Conservation (phyloP, 1,284 basidiomycete genomes). For the Ceratobasidium theobromae region DNA sequence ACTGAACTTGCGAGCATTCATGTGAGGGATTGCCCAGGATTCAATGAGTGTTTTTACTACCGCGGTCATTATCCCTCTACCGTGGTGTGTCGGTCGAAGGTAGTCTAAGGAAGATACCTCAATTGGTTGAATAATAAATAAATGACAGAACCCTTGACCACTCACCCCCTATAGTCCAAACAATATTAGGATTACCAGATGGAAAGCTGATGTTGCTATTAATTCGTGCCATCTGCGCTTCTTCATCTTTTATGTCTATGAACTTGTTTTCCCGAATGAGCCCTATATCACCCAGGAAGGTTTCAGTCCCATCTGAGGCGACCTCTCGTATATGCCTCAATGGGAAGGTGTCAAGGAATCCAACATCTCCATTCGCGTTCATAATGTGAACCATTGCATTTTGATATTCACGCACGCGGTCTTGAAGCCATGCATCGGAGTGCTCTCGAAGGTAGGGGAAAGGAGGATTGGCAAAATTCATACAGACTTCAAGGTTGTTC, state of each 20-base stretch:
- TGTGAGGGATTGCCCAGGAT: conserved; percentile 59
- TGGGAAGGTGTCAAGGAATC: not conserved
- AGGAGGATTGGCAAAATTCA: conserved; percentile 19
- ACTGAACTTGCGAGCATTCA: conserved; percentile 53
- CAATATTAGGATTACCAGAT: conserved; percentile 27
- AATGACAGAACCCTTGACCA: not conserved
- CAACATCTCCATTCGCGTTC: not conserved
- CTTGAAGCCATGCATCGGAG: conserved; percentile 9
- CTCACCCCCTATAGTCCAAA: conserved; percentile 33
- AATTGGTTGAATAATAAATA: not conserved
- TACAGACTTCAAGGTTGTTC: conserved; percentile 30
- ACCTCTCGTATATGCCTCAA: conserved; percentile 32
- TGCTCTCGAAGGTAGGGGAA: conserved; percentile 30
- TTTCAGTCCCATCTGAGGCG: conserved; percentile 18
- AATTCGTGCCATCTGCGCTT: conserved; percentile 10
- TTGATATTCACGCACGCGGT: not conserved
- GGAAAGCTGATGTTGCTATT: conserved; percentile 12
- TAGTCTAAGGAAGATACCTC: conserved; percentile 49
- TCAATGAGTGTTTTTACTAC: conserved; percentile 53
- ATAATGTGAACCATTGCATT: not conserved
- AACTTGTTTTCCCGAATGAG: conserved; percentile 17
- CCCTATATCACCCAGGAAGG: conserved; percentile 30
- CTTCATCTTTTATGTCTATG: not conserved
- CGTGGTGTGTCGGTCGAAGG: conserved; percentile 57
- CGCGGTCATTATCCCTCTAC: conserved; percentile 65